Evolutionary conservation across 192 early-diverging fungal genomes (phyloP), one percentile per base, ranked within the genome.

Genomic region (Coemansia sp.): DNA sequence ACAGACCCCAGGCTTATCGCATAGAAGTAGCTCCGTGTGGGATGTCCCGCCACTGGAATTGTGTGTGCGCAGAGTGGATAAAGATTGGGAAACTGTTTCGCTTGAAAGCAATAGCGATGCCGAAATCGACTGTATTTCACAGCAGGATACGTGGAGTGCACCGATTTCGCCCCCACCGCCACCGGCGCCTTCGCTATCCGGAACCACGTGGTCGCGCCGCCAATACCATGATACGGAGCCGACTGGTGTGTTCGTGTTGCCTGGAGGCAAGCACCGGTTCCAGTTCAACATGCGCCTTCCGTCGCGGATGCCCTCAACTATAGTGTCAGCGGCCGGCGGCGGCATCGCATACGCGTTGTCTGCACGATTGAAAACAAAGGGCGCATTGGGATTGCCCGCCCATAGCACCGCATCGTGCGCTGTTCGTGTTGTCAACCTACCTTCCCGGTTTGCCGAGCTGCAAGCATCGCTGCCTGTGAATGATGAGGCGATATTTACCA

Each of bases 401-500:
- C 34, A 45, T 23, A 21, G 26, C 25, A 56, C 66, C 1, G 59
- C 75, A 4, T 33, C 34, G 7, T 57, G 51, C 20, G 61, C 76
- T 1, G 60, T 79, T 4, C 76, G 72, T 18, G 53, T 79, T 0
- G 64, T 73, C 23, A 79, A 73, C 37, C 48, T 79, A 40, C 76
- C 76, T 5, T 40, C 71, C 18, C 58, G 71, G 12, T 37, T 70
- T 34, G 59, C 67, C 1, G 58, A 61, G 12, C 9, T 70, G 49
- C 67, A 72, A 26, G 9, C 67, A 0, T 59, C 48, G 9, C 42
- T 70, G 61, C 76, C 76, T 0, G 45, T 67, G 2, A 70, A 61
- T 51, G 71, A 72, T 33, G 76, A 72, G 56, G 67, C 71, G 2
- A 63, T 72, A 49, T 72, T 79, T 40, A 70, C 76, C 0, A 64